phyloP scores from a whole-genome alignment of 2,329 filamentous ascomycete genomes.

The Aspergillaceae sp. region DNA sequence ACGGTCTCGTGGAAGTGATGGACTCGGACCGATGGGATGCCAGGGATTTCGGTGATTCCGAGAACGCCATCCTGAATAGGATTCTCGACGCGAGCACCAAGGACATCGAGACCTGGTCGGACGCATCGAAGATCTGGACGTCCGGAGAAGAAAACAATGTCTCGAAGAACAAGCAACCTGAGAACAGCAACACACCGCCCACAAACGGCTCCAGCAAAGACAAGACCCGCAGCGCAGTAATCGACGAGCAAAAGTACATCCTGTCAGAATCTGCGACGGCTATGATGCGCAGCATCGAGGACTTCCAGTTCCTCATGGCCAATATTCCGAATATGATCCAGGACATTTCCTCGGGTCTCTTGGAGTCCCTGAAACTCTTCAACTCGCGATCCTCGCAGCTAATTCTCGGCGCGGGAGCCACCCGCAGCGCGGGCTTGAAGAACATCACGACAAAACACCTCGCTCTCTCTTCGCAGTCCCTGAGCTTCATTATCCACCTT shows the following conservation, averaged over 20 bases:
- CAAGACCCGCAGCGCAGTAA: slow-evolving; percentile 61
- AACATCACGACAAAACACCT: slow-evolving; percentile 96
- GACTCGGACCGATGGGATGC: slow-evolving; percentile 58
- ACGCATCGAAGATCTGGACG: slow-evolving; percentile 45
- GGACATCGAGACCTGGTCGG: slow-evolving; percentile 49
- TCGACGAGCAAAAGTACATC: slow-evolving; percentile 79
- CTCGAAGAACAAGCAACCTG: neutral
- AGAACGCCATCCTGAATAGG: slow-evolving; percentile 43
- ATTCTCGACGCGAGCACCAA: slow-evolving; percentile 52
- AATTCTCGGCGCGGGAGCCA: slow-evolving; percentile 89
- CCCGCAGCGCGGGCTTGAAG: slow-evolving; percentile 75
- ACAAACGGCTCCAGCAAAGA: slow-evolving; percentile 44
- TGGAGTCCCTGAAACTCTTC: slow-evolving; percentile 85
- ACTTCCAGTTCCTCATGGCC: slow-evolving; percentile 72
- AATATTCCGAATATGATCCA: slow-evolving; percentile 82
- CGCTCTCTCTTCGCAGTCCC: slow-evolving; percentile 78
- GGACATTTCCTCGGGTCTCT: slow-evolving; percentile 68
- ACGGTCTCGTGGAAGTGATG: slow-evolving; percentile 49
- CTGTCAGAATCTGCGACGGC: slow-evolving; percentile 75
- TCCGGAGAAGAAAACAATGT: slow-evolving; percentile 12
- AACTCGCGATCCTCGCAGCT: slow-evolving; percentile 95
- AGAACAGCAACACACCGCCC: slow-evolving; percentile 11
- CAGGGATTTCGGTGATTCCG: slow-evolving; percentile 50
- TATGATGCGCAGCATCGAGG: slow-evolving; percentile 71
- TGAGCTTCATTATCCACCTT: slow-evolving; percentile 78